Evolutionary conservation across 495 filamentous ascomycete genomes (phyloP), one percentile per base, ranked within the genome.

Genomic region (Tuber microsphaerosporum): DNA sequence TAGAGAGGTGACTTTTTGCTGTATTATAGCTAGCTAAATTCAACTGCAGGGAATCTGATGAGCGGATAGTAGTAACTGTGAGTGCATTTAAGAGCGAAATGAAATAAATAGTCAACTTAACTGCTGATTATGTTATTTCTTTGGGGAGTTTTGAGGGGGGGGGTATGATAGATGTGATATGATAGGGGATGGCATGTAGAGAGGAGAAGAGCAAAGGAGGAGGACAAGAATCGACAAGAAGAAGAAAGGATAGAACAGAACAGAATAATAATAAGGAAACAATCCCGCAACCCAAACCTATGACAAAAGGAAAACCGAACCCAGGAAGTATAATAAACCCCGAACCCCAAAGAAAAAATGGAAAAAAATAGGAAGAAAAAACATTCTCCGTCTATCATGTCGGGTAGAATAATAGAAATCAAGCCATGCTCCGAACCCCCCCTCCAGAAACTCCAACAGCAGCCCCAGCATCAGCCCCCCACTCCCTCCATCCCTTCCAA

Each of bases 401-500:
- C n/a, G 31, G 4, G 56, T 14, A 17, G 7, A 12, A 10, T 43
- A 12, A 10, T 43, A 14, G n/a, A 10, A 43, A 61, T 75, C 44
- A 80, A 70, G 74, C 75, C 56, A 80, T 71, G 6, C 69, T 74
- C 41, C 74, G 44, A 34, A 75, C 72, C 12, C 71, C 78, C 61
- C 69, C 72, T 34, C 75, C 78, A 3, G 56, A 65, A 65, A 65
- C 56, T 3, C 56, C 56, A 17, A 65, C 0, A 16, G 56, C 56
- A 6, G 10, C 56, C 26, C 56, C 56, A 20, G 48, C 48, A 56
- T 56, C 56, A 6, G 56, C 56, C 56, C 79, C 77, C 74, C 77
- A 80, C 42, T 77, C 79, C 41, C 48, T 75, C 77, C 79, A 79
- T 26, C 77, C 77, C 56, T 79, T 79, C 77, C 77, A 79, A 56